phyloP scores from a whole-genome alignment of 306 rosid species.

The Lablab purpureus region DNA sequence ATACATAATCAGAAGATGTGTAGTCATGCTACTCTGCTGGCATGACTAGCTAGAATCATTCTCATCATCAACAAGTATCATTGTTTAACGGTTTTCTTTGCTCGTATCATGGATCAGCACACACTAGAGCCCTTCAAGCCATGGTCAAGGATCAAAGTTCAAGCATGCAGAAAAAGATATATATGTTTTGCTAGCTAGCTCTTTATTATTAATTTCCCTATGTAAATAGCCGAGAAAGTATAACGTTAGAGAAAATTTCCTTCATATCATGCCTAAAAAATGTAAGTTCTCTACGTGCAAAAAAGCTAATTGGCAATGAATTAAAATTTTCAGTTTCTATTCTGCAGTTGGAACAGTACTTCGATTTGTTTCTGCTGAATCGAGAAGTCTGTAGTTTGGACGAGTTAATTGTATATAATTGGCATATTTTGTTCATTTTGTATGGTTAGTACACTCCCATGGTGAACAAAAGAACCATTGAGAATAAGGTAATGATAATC shows the following conservation, averaged over 20 bases:
- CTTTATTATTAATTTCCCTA: neutral
- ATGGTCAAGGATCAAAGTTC: conserved; percentile 37
- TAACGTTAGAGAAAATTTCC: conserved; percentile 45
- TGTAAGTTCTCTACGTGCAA: conserved; percentile 43
- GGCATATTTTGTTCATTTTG: neutral
- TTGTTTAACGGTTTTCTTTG: neutral
- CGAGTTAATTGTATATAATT: neutral
- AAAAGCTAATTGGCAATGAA: conserved; percentile 22
- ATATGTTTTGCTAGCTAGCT: conserved; percentile 9
- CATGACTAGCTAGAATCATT: conserved; percentile 57
- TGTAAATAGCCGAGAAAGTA: conserved; percentile 52
- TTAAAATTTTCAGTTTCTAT: neutral
- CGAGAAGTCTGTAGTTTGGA: neutral
- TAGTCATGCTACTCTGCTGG: conserved; percentile 92
- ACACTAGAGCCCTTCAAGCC: neutral
- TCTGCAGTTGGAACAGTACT: neutral
- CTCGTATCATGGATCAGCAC: conserved; percentile 3
- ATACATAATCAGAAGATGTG: conserved; percentile 84
- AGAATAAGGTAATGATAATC: neutral
- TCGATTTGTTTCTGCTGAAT: conserved; percentile 22
- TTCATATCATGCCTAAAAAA: conserved; percentile 40
- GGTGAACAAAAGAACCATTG: neutral
- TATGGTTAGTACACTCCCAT: neutral
- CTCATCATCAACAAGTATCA: neutral
- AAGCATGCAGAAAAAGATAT: conserved; percentile 16